These are phyloP conservation scores for Curvularia eragrostidis DNA, from an alignment of 2,329 filamentous ascomycete genomes.

Conservation along the genomic window DNA sequence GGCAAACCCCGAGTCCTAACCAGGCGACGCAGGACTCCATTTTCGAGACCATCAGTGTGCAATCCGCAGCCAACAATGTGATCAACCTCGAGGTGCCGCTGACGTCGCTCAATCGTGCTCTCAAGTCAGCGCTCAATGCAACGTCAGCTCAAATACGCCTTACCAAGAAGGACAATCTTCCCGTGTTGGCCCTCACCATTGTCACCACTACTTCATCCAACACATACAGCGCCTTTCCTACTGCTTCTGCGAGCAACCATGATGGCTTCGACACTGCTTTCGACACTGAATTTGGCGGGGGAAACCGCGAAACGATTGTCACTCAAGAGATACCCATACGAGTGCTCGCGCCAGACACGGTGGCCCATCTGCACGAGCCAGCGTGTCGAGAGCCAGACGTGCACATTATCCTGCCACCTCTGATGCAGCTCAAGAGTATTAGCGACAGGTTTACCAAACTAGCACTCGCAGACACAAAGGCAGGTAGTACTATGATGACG, in stretches of 20 bases:
- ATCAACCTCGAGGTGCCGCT: constrained; percentile 97
- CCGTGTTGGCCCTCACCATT: constrained; percentile 88
- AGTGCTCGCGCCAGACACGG: constrained; percentile 79
- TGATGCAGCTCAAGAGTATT: constrained; percentile 89
- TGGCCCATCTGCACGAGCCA: constrained; percentile 95
- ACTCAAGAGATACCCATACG: constrained; percentile 97
- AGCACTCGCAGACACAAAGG: constrained; percentile 51
- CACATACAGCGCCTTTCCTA: constrained; percentile 49
- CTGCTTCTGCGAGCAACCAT: constrained; percentile 32
- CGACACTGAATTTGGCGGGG: constrained; percentile 44
- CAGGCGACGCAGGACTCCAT: constrained; percentile 72
- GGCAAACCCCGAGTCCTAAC: constrained; percentile 20
- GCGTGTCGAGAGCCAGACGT: constrained; percentile 90
- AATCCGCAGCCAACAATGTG: constrained; percentile 85
- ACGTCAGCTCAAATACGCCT: constrained; percentile 84
- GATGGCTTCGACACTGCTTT: constrained; percentile 37
- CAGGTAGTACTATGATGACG: constrained; percentile 44
- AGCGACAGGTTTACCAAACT: constrained; percentile 95
- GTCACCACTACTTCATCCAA: constrained; percentile 70
- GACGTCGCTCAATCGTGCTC: constrained; percentile 84
- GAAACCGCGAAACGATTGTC: constrained; percentile 86
- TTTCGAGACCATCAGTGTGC: constrained; percentile 85
- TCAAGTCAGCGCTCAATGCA: constrained; percentile 84
- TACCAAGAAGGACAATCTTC: constrained; percentile 89
- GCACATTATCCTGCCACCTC: constrained; percentile 85